These are phyloP conservation scores for Hansenula lynferdii DNA, from an alignment of 1,139 yeast genomes.

Conservation along the genomic window DNA sequence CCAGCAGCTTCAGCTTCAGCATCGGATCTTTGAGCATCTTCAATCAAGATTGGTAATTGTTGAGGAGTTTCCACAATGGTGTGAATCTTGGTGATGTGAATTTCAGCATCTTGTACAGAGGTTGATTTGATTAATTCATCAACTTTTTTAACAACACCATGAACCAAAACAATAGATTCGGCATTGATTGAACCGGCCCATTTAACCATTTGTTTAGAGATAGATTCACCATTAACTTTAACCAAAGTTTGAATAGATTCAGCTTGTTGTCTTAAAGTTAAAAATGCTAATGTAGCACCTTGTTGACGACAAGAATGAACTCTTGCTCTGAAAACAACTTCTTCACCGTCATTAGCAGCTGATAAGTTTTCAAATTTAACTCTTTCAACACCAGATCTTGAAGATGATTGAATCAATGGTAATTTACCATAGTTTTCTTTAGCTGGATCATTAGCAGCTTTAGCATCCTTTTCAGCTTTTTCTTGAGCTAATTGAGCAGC, in stretches of 20 bases:
- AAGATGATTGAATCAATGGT: slow-evolving; percentile 75
- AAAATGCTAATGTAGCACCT: slow-evolving; percentile 90
- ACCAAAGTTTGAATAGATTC: slow-evolving; percentile 79
- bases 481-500: slow-evolving; percentile 87
- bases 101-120: slow-evolving; percentile 87
- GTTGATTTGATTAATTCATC: slow-evolving; percentile 87
- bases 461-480: slow-evolving; percentile 76
- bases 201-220: slow-evolving; percentile 95
- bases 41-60: slow-evolving; percentile 88
- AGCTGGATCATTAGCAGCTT: slow-evolving; percentile 79
- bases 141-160: slow-evolving; percentile 79
- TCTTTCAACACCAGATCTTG: slow-evolving; percentile 59
- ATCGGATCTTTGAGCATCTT: slow-evolving; percentile 94
- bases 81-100: slow-evolving; percentile 67
- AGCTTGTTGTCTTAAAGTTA: slow-evolving; percentile 88
- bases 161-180: slow-evolving; percentile 89
- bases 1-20: slow-evolving; percentile 92
- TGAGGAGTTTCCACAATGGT: slow-evolving; percentile 87
- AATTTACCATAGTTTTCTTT: slow-evolving; percentile 84
- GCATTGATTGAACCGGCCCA: slow-evolving; percentile 86
- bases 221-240: slow-evolving; percentile 56
- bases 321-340: slow-evolving; percentile 87
- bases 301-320: slow-evolving; percentile 91
- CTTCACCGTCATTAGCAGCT: slow-evolving; percentile 67
- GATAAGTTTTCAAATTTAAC: slow-evolving; percentile 51